Evolutionary conservation across 108 stramenopile species (phyloP).

Genomic region (Cyclotella choctawhatcheeana): DNA sequence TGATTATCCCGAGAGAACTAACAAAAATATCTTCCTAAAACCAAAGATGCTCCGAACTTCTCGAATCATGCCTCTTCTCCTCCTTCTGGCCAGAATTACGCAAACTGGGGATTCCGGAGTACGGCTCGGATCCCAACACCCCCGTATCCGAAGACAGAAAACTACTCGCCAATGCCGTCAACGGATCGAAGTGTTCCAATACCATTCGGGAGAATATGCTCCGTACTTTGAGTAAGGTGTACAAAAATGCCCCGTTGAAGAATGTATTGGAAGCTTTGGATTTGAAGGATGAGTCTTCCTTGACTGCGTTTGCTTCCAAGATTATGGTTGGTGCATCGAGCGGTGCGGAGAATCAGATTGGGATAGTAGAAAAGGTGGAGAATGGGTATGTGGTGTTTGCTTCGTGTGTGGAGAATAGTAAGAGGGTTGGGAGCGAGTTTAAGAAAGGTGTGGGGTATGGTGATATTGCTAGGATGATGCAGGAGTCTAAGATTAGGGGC

Average conservation of each 20-base stretch:
- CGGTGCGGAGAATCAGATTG: conserved; percentile 36
- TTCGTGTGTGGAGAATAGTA: conserved; percentile 74
- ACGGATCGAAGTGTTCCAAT: conserved; percentile 42
- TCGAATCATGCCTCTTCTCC: conserved; percentile 79
- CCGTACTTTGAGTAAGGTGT: conserved; percentile 68
- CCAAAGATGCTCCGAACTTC: conserved; percentile 52
- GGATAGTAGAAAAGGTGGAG: conserved; percentile 52
- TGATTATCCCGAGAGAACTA: too few relatives aligned
- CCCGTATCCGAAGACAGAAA: conserved; percentile 50
- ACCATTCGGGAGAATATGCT: conserved; percentile 62
- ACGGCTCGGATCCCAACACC: conserved; percentile 37
- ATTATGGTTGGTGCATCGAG: conserved; percentile 32
- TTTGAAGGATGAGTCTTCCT: conserved; percentile 52
- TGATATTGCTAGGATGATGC: conserved; percentile 47
- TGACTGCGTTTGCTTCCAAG: conserved; percentile 38
- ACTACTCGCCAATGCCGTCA: conserved; percentile 48
- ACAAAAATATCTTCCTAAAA: too few relatives aligned
- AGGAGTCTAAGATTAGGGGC: conserved; percentile 39
- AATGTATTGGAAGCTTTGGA: conserved; percentile 62
- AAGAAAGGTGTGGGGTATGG: conserved; percentile 55
- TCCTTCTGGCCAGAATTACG: conserved; percentile 77
- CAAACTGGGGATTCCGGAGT: conserved; percentile 53
- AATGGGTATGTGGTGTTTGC: conserved; percentile 64
- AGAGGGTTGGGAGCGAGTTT: conserved; percentile 55
- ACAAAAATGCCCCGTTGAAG: conserved; percentile 61